Conservation (phyloP, 1,139 yeast species). For the Torulaspora globosa region DNA sequence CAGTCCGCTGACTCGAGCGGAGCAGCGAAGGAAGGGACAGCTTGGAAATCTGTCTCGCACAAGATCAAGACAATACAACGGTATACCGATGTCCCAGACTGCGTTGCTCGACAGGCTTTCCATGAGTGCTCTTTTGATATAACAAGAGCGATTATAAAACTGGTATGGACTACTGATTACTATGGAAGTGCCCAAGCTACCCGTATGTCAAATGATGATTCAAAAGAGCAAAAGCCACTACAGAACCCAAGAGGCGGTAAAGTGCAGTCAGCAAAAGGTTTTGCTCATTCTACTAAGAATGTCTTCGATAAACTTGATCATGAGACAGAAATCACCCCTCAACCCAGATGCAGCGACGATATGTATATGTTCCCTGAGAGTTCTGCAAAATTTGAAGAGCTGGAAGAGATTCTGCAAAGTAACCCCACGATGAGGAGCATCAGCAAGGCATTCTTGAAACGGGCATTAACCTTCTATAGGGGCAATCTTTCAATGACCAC, state of each 20-base stretch:
- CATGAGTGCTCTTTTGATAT: constrained; percentile 18
- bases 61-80: constrained; percentile 17
- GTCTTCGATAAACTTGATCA: constrained; percentile 2
- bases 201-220: not conserved
- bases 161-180: constrained; percentile 14
- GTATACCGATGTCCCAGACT: constrained; percentile 20
- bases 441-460: constrained; percentile 37
- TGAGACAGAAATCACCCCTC: not conserved
- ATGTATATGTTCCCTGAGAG: constrained; percentile 6
- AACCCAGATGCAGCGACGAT: constrained; percentile 3
- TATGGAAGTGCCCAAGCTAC: not conserved
- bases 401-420: constrained; percentile 18
- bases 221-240: not conserved
- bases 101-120: constrained; percentile 22
- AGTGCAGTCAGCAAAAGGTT: constrained; percentile 23
- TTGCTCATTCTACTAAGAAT: constrained; percentile 17
- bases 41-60: constrained; percentile 11
- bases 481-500: constrained; percentile 42
- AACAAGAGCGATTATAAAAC: constrained; percentile 21
- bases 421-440: constrained; percentile 21
- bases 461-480: constrained; percentile 41
- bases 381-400: constrained; percentile 17
- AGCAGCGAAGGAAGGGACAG: constrained; percentile 1
- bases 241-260: constrained; percentile 15
- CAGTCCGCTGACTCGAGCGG: not conserved